Base-by-base conservation (phyloP, 2,329 filamentous ascomycete species). In the Penicillium concentricum region DNA sequence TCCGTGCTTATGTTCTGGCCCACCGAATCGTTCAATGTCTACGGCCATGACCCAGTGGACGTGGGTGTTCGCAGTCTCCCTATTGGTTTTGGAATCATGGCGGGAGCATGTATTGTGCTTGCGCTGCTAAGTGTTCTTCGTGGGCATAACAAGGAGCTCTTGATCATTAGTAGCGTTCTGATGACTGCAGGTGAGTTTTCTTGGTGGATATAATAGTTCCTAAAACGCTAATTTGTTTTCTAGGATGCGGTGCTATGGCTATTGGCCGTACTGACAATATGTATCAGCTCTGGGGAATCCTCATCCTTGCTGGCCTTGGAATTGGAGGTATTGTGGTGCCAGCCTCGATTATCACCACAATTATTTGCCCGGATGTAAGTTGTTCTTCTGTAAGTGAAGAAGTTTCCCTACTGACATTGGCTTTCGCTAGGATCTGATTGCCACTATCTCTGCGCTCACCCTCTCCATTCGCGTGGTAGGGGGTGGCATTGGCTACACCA, bases 391-490 rank as follows among this genome's bases (percentile, higher is more conserved):
- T 12, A 35, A 10, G 12, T 7, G 15, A 26, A 6, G 18, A 16
- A 32, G 5, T 7, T 7, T 46, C 22, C 48, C 44, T 24, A n/a
- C 42, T 30, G 16, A 54, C 20, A 37, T 16, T 30, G 3, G 18
- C 39, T 39, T 38, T 52, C 26, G 7, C 13, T 32, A 76, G 74
- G 76, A 89, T 53, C 78, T 89, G 6, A 89, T 90, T 60, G 87
- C 85, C 8, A 89, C 87, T 2, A 80, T 89, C 44, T 83, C 86
- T 1, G 86, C 87, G 6, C 76, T 90, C 22, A 89, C 87, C 0
- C 81, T 90, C 37, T 82, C 85, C n/a, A 84, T 90, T 61, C 85
- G 87, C 37, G 85, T 88, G 53, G 80, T 89, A 35, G 87, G 87
- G 45, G 87, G 87, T 30, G 81, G 82, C 13, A 82, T 89, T 57